Evolutionary conservation across 495 filamentous ascomycete species (phyloP).

Genomic region (Glonium stellatum): DNA sequence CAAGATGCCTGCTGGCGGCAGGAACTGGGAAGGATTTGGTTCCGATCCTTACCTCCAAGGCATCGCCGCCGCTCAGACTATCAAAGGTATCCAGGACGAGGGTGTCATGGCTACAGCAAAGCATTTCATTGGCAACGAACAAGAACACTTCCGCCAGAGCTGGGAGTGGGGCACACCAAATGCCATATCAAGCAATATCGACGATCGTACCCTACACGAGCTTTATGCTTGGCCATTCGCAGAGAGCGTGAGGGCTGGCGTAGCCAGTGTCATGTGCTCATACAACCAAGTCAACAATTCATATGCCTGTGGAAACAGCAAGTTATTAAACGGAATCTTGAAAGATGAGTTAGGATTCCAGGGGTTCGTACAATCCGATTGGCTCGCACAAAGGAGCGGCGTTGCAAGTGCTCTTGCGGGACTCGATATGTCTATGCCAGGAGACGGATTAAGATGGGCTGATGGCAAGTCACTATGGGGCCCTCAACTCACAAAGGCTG

Average conservation of each 20-base stretch:
- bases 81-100: conserved; percentile 67
- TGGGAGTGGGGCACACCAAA: conserved; percentile 68
- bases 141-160: conserved; percentile 75
- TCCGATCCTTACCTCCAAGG: conserved; percentile 70
- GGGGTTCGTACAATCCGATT: conserved; percentile 88
- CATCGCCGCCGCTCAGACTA: conserved; percentile 60
- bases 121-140: conserved; percentile 77
- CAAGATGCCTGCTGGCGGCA: conserved; percentile 74
- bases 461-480: conserved; percentile 80
- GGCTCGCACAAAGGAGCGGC: conserved; percentile 81
- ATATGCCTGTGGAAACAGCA: conserved; percentile 86
- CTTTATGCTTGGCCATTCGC: conserved; percentile 88
- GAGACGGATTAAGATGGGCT: conserved; percentile 72
- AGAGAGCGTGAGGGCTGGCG: conserved; percentile 78
- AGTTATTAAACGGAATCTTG: conserved; percentile 83
- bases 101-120: conserved; percentile 82
- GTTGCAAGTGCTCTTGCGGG: conserved; percentile 75
- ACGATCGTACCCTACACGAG: conserved; percentile 75
- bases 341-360: conserved; percentile 95
- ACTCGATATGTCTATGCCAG: conserved; percentile 93
- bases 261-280: conserved; percentile 80
- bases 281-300: conserved; percentile 91
- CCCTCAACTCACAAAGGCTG: conserved; percentile 62
- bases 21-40: conserved; percentile 88
- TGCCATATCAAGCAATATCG: conserved; percentile 73